Evolutionary conservation across 345 rosid genomes (phyloP), one percentile per base, ranked within the genome.

Genomic region (Populus ilicifolia): DNA sequence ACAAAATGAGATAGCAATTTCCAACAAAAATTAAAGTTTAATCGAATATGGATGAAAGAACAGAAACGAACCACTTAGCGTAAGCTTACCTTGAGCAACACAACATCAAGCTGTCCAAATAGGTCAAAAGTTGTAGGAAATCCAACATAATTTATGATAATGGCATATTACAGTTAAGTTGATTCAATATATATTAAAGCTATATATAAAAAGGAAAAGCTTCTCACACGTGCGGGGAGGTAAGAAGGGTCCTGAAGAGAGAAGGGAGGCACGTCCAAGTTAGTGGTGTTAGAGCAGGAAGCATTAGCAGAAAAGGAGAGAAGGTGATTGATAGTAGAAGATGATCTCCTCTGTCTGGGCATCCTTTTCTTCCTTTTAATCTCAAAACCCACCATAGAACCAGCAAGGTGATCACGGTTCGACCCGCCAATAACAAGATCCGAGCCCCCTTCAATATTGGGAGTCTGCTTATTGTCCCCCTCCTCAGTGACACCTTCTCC

Each of bases 301-400:
- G 88, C 25, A 39, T 33, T 5, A 35, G 41, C 27, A 46, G 69
- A 6, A 44, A 79, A 74, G 9, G 80, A 77, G 64, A 80, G 76
- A 76, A 89, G 88, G 66, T 86, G 85, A 72, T 70, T 86, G 85
- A 84, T 79, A 86, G 89, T 76, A 69, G 92, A 86, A 80, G 90
- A 80, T 21, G 94, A 85, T 70, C 93, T 85, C 84, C 96, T 95
- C 87, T 86, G 94, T 85, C 98, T 87, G 17, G 93, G 90, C 97
- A 92, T 88, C 83, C 92, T 90, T 85, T 92, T 91, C 89, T 91
- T 92, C 92, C 88, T 85, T 80, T 87, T 84, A 63, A 91, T 89
- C 78, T 90, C 91, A 73, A 89, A 81, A 75, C 84, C 83, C 52
- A 87, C 79, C 69, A 88, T 81, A 74, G 83, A 87, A 70, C 83